phyloP scores from a whole-genome alignment of 1,284 basidiomycete species.

The Fomitopsis betulina region DNA sequence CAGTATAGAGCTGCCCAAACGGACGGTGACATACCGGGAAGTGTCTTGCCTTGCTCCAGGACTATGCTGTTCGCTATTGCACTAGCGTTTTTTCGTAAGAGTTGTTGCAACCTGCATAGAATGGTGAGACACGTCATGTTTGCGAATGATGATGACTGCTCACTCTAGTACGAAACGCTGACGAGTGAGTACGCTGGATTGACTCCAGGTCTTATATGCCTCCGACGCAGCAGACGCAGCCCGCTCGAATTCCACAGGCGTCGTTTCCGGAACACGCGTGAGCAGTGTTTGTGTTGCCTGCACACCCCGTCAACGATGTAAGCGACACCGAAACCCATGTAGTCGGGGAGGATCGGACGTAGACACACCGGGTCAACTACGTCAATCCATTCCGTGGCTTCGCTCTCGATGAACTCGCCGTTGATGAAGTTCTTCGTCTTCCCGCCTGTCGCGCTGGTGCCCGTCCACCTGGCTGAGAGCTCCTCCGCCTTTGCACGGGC shows the following conservation, averaged over 20 bases:
- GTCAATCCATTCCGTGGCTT: constrained; percentile 75
- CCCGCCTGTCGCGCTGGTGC: constrained; percentile 78
- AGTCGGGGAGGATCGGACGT: not conserved
- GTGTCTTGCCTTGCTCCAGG: constrained; percentile 89
- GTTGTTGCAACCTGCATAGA: constrained; percentile 65
- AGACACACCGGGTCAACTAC: constrained; percentile 79
- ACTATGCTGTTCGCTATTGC: constrained; percentile 77
- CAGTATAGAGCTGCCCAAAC: not conserved
- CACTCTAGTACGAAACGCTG: constrained; percentile 91
- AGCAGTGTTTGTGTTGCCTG: constrained; percentile 88
- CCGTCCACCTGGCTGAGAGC: constrained; percentile 75
- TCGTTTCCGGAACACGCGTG: constrained; percentile 88
- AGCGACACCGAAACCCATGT: not conserved
- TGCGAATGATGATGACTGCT: not conserved
- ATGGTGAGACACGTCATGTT: not conserved
- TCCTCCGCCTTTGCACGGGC: constrained; percentile 60
- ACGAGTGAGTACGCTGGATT: constrained; percentile 79
- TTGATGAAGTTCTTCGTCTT: constrained; percentile 88
- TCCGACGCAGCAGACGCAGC: constrained; percentile 86
- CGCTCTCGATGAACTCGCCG: constrained; percentile 84
- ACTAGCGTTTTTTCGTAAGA: constrained; percentile 75
- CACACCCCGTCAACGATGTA: not conserved
- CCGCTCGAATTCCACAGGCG: constrained; percentile 74
- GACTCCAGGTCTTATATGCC: constrained; percentile 90
- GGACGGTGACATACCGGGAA: constrained; percentile 48